These are phyloP conservation scores for Arctostaphylos glauca DNA, from an alignment of 148 eudicot genomes.

Conservation along the genomic window DNA sequence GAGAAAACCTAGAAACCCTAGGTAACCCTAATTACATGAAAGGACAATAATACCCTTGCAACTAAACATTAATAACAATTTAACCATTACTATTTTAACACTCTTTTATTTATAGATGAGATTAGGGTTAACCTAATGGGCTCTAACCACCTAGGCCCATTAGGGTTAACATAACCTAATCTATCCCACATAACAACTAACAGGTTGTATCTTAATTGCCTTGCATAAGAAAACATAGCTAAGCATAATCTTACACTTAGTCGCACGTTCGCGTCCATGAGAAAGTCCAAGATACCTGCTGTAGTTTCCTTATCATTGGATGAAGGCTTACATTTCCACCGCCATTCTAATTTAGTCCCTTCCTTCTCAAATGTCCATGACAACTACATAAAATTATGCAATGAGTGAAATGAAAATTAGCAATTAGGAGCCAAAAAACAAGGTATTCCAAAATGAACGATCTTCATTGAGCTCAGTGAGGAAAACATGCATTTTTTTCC, in stretches of 20 bases:
- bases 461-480: neutral
- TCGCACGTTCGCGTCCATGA: conserved; percentile 84
- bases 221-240: neutral
- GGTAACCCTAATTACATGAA: too few relatives aligned
- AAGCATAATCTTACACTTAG: conserved; percentile 56
- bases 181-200: too few relatives aligned
- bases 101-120: too few relatives aligned
- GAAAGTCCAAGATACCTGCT: conserved; percentile 70
- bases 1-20: too few relatives aligned
- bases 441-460: neutral
- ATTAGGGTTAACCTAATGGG: too few relatives aligned
- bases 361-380: conserved; percentile 95
- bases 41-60: too few relatives aligned
- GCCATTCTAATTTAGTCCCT: conserved; percentile 83
- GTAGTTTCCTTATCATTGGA: conserved; percentile 58
- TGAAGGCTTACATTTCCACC: conserved; percentile 88
- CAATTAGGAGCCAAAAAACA: neutral
- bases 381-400: conserved; percentile 39
- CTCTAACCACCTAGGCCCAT: too few relatives aligned
- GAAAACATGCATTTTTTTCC: neutral
- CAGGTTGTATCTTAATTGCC: neutral
- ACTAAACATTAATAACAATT: too few relatives aligned
- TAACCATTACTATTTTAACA: too few relatives aligned
- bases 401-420: conserved; percentile 7
- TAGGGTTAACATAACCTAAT: too few relatives aligned